Base-by-base conservation (phyloP, 192 early-diverging fungal species). In the Ambispora gerdemannii region DNA sequence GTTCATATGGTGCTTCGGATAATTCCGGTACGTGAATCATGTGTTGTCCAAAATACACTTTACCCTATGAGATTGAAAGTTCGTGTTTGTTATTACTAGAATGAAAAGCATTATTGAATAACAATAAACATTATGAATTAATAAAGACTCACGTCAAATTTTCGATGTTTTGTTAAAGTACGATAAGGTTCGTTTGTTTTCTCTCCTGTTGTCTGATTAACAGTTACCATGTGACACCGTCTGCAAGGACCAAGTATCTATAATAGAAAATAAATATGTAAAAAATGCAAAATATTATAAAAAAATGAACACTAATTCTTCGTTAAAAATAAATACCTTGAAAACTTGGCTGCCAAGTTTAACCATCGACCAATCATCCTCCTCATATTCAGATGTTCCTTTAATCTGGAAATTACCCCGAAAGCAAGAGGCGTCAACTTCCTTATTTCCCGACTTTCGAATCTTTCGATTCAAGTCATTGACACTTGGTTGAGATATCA, bases 191-290 rank as follows among this genome's bases (percentile, higher is more conserved):
- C 89, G 27, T 81, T 81, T 20, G 84, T 76, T 60, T 77, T 73
- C 59, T 78, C 66, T 6, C 80, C 86, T 17, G 86, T 89, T 50
- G 78, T 75, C 52, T 87, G 88, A 67, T 93, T 83, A 25, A 91
- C 80, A 43, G 86, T 87, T n/a, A 91, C 82, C 86, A 92, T 88
- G 62, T 87, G 83, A 78, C 91, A 92, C 15, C 91, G 83, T 8
- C 74, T 74, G 71, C 91, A 92, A 2, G 83, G 88, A 3, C 86
- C 88, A 20, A 81, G 31, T 3, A 87, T 78, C 59, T 73, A 65
- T 0, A 81, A 49, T n/a, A n/a, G 78, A 24, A 31, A 24, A 1
- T 3, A 32, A 0, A 10, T 2, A 22, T 66, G 27, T 6, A 32
- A 0, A 4, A 20, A 15, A 19, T 19, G 19, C 49, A 71, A 43